Conservation (phyloP, 2,329 filamentous ascomycete genomes). For the Fusarium sp. region DNA sequence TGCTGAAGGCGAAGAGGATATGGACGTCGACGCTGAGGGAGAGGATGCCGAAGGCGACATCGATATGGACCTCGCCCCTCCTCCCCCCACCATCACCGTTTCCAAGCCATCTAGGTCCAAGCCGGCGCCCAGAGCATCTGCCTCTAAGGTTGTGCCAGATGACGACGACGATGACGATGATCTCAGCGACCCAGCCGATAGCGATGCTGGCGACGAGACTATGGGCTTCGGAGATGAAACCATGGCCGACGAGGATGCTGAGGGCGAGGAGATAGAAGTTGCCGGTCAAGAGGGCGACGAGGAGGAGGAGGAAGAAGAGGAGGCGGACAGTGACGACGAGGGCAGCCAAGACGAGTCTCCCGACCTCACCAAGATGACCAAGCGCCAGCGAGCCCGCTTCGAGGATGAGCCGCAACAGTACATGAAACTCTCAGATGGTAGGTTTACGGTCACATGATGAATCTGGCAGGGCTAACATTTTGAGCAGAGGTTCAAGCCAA, state of each 20-base stretch:
- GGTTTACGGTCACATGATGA: constrained; percentile 35
- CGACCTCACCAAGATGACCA: constrained; percentile 71
- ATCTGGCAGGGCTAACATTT: constrained; percentile 16
- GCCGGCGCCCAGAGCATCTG: constrained; percentile 49
- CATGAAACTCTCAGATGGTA: constrained; percentile 72
- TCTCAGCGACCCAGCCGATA: constrained; percentile 66
- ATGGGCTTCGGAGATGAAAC: constrained; percentile 59
- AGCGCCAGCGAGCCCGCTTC: constrained; percentile 70
- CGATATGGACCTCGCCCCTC: constrained; percentile 58
- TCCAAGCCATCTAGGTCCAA: constrained; percentile 58
- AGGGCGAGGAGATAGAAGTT: constrained; percentile 59
- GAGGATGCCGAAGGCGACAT: constrained; percentile 59
- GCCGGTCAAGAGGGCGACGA: constrained; percentile 57
- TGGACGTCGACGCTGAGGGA: constrained; percentile 58
- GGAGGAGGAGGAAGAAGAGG: constrained; percentile 58
- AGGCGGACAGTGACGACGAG: constrained; percentile 58
- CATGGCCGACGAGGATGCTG: constrained; percentile 61
- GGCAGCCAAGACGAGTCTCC: constrained; percentile 64
- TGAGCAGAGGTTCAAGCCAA: constrained; percentile 71
- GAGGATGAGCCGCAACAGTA: constrained; percentile 67
- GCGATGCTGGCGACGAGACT: constrained; percentile 57
- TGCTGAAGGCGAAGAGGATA: constrained; percentile 54
- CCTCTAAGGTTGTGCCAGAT: constrained; percentile 51
- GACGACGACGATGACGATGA: constrained; percentile 66
- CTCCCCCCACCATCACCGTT: constrained; percentile 61